Percentiles rank a stretch among this genome's conserved stretches.
These are phyloP conservation scores for Claviceps africana DNA, from an alignment of 2,329 filamentous ascomycete genomes.

Conservation along the genomic window DNA sequence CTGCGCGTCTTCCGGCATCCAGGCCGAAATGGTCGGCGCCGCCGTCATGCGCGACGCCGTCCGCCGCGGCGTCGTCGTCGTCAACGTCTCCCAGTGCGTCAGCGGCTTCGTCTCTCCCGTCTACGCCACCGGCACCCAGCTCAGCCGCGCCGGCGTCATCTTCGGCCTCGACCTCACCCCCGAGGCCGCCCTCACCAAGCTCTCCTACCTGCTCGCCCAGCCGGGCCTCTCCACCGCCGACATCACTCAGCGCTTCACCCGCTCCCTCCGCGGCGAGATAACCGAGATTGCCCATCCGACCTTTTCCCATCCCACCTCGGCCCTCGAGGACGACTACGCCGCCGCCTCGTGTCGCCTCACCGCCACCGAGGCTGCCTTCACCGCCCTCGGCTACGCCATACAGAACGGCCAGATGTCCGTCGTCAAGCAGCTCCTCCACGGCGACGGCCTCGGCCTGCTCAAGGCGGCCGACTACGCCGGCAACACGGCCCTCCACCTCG, in stretches of 20 bases:
- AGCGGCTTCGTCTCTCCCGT: constrained; percentile 62
- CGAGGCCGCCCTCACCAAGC: constrained; percentile 81
- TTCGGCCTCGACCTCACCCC: constrained; percentile 82
- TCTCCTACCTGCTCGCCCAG: constrained; percentile 67
- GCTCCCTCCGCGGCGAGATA: constrained; percentile 70
- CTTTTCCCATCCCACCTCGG: constrained; percentile 59
- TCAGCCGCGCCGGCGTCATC: constrained; percentile 73
- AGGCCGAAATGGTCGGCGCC: constrained; percentile 82
- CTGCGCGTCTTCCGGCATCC: constrained; percentile 86
- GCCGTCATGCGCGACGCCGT: constrained; percentile 68
- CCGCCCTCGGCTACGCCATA: constrained; percentile 68
- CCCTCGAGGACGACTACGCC: constrained; percentile 20
- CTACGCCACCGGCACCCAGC: constrained; percentile 63
- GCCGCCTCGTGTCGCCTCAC: constrained; percentile 28
- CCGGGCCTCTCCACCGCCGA: constrained; percentile 50
- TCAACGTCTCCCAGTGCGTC: constrained; percentile 84
- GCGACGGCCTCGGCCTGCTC: constrained; percentile 51
- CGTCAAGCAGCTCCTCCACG: constrained; percentile 52
- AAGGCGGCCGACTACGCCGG: constrained; percentile 69
- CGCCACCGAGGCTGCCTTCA: constrained; percentile 49
- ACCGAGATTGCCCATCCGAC: constrained; percentile 60
- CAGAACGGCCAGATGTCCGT: constrained; percentile 52
- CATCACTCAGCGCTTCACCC: constrained; percentile 57
- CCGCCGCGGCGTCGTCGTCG: constrained; percentile 66
- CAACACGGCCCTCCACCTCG: constrained; percentile 54